Evolutionary conservation across 179 eudicot species (phyloP).

Genomic region (Spergularia azorica): DNA sequence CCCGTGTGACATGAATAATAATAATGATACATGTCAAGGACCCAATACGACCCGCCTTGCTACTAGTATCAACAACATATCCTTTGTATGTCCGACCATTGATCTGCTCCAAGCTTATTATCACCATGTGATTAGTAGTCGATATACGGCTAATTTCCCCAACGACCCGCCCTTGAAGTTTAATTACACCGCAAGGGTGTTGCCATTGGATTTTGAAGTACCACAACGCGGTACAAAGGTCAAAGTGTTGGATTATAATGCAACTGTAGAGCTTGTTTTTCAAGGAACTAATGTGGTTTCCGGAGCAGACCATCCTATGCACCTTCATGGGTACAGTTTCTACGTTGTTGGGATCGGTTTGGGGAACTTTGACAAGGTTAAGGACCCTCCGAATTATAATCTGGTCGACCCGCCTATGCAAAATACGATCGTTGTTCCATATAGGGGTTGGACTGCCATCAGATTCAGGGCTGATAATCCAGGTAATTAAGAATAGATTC

Average conservation of each 20-base stretch:
- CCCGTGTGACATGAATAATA: slow-evolving; percentile 21
- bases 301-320: slow-evolving; percentile 37
- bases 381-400: slow-evolving; percentile 28
- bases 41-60: slow-evolving; percentile 20
- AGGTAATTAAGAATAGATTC: slow-evolving; percentile 12
- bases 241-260: slow-evolving; percentile 27
- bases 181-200: slow-evolving; percentile 17
- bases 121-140: neutral
- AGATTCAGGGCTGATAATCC: slow-evolving; percentile 33
- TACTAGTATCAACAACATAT: slow-evolving; percentile 27
- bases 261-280: slow-evolving; percentile 30
- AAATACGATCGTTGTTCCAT: slow-evolving; percentile 33
- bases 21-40: slow-evolving; percentile 21
- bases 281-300: slow-evolving; percentile 27
- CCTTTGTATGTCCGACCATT: slow-evolving; percentile 16
- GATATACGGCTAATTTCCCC: slow-evolving; percentile 19
- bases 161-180: slow-evolving; percentile 22
- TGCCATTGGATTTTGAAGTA: neutral
- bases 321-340: slow-evolving; percentile 37
- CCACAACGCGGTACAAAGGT: slow-evolving; percentile 26
- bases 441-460: slow-evolving; percentile 30
- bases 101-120: slow-evolving; percentile 37
- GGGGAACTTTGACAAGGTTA: slow-evolving; percentile 28
- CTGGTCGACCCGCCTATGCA: slow-evolving; percentile 32
- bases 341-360: slow-evolving; percentile 35